Base-by-base conservation (phyloP, 805 yeast genomes). In the Saturnispora halmiae region DNA sequence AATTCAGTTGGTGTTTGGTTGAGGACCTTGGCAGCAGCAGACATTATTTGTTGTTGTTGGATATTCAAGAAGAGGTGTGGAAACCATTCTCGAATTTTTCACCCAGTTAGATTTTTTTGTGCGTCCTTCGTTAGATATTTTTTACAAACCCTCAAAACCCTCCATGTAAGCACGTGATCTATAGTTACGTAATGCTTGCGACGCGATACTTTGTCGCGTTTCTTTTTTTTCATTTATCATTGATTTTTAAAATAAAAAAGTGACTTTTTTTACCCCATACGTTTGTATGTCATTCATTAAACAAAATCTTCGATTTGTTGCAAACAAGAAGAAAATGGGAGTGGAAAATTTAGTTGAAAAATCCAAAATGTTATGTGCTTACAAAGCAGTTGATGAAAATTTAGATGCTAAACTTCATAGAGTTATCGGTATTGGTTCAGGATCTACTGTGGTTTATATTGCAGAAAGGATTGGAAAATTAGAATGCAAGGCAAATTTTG, bases 11-110 rank as follows among this genome's bases (percentile, higher is more conserved):
- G 97, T 65, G 84, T 84, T 67, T 82, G 79, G 66, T 87, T 79
- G 72, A 90, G 81, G 73, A 92, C 79, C 79, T 92, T 92, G 72
- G 84, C 78, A 69, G 88, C 85, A 66, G 96, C 94, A 74, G 97
- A 90, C 97, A 90, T 90, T 55, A 60, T 75, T 43, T 26, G 28
- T 41, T 36, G 16, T 27, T 22, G 20, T 16, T 16, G 20, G 40
- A 11, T 34, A 11, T 22, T 37, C 29, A 31, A 20, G 24, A 19
- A 18, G 33, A 26, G 28, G 20, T n/a, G 21, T n/a, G 15, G 6
- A 4, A 13, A 27, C n/a, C n/a, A n/a, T 14, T 31, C 11, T 31
- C 6, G 11, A n/a, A 15, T 14, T 31, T 11, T 24, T 8, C 44
- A 43, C 31, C 15, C 21, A 38, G 22, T 18, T 30, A 21, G n/a